phyloP scores from a whole-genome alignment of 441 rosid species.

The Gossypium schwendimanii region DNA sequence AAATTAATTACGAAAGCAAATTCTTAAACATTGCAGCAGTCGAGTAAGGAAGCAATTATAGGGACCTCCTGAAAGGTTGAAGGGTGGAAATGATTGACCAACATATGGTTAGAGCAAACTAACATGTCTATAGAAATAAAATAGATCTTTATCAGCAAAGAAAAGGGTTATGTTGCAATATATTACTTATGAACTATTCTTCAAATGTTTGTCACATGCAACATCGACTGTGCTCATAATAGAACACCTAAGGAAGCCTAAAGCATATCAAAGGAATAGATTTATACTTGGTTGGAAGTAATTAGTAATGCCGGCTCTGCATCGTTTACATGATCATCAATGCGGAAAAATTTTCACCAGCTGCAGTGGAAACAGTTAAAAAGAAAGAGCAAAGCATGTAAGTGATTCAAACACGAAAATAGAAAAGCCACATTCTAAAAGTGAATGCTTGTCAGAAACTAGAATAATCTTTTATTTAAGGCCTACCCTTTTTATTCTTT shows the following conservation, averaged over 20 bases:
- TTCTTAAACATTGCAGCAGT: not conserved
- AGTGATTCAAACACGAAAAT: not conserved
- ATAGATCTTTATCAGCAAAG: not conserved
- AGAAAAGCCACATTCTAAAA: not conserved
- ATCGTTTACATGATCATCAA: slow-evolving; percentile 39
- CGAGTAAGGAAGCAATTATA: not conserved
- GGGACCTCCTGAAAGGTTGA: not conserved
- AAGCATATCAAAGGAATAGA: slow-evolving; percentile 17
- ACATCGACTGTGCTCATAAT: not conserved
- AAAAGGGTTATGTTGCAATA: not conserved
- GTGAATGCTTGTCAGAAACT: not conserved
- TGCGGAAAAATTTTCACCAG: slow-evolving; percentile 34
- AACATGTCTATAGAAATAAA: not conserved
- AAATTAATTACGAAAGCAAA: not conserved
- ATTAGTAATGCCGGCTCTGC: slow-evolving; percentile 54
- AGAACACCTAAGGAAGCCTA: slow-evolving; percentile 11
- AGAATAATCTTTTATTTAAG: not conserved
- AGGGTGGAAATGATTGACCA: not conserved
- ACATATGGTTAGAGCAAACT: not conserved
- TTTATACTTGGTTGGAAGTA: slow-evolving; percentile 74
- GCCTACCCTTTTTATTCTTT: not conserved
- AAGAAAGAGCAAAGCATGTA: not conserved
- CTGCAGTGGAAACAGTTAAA: not conserved
- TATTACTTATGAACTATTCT: not conserved
- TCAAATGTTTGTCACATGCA: slow-evolving; percentile 3